These are phyloP conservation scores for Chaetomium fimeti DNA, from an alignment of 495 filamentous ascomycete species.

Conservation along the genomic window DNA sequence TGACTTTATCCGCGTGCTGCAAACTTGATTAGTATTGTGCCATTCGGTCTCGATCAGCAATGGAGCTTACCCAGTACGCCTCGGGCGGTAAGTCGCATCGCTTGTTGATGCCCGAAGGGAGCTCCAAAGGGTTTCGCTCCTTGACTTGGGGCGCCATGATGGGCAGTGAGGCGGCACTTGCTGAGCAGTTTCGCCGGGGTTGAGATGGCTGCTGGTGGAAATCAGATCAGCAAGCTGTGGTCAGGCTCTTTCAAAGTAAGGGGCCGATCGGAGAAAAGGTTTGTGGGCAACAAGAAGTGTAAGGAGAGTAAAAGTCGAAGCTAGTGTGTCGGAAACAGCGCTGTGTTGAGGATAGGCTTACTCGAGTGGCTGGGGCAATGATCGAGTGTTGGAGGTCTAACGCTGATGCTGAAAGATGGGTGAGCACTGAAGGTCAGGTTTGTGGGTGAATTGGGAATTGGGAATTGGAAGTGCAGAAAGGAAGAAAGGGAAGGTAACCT, in stretches of 20 bases:
- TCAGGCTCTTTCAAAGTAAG: neutral
- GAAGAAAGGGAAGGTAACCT: neutral
- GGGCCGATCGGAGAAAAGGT: neutral
- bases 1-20: neutral
- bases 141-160: slow-evolving; percentile 1
- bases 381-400: neutral
- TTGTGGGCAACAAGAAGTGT: no score
- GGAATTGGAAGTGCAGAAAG: neutral
- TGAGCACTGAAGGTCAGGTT: neutral
- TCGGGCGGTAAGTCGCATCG: slow-evolving; percentile 48
- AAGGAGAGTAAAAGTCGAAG: neutral
- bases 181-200: neutral
- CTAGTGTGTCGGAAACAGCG: neutral
- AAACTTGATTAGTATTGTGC: slow-evolving; percentile 2
- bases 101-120: slow-evolving; percentile 32
- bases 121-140: slow-evolving; percentile 8
- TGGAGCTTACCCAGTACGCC: slow-evolving; percentile 38
- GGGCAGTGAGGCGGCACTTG: neutral
- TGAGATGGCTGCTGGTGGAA: neutral
- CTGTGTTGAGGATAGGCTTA: neutral
- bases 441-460: neutral
- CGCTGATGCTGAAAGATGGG: neutral
- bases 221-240: neutral
- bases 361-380: neutral
- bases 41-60: neutral